phyloP scores from a whole-genome alignment of 2,329 filamentous ascomycete species.

The Calcarisporium arbuscula region DNA sequence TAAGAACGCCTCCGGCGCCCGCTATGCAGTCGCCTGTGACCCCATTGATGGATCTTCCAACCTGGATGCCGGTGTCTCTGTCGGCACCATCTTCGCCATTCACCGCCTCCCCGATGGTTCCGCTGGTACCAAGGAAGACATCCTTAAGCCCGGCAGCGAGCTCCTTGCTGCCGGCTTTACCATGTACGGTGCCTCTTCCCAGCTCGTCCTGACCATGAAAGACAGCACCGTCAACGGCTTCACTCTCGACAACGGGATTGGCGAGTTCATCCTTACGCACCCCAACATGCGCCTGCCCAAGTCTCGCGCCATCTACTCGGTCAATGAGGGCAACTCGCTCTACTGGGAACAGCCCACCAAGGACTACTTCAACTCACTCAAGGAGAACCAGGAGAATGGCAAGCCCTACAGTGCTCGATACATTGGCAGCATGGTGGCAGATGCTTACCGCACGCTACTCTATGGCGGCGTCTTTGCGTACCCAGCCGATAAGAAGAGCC shows the following conservation, averaged over 20 bases:
- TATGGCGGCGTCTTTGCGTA: conserved; percentile 98
- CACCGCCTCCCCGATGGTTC: conserved; percentile 80
- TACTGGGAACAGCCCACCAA: conserved; percentile 92
- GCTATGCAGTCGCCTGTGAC: conserved; percentile 94
- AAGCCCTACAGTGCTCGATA: conserved; percentile 95
- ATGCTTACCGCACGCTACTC: conserved; percentile 89
- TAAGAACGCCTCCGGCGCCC: conserved; percentile 64
- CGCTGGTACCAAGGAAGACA: conserved; percentile 71
- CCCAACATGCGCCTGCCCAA: conserved; percentile 86
- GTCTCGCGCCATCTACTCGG: conserved; percentile 83
- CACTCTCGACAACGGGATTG: conserved; percentile 91
- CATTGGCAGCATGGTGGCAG: conserved; percentile 97
- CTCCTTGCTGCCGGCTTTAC: conserved; percentile 96
- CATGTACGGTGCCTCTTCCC: conserved; percentile 97
- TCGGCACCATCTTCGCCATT: conserved; percentile 94
- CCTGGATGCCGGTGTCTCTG: conserved; percentile 92
- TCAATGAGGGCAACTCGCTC: conserved; percentile 96
- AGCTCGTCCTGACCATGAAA: conserved; percentile 96
- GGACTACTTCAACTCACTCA: conserved; percentile 83
- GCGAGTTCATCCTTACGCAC: conserved; percentile 98
- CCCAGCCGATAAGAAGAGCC: conserved; percentile 94
- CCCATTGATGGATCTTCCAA: conserved; percentile 98
- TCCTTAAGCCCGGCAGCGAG: conserved; percentile 84
- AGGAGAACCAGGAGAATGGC: conserved; percentile 64
- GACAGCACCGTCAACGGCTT: conserved; percentile 91